phyloP scores from a whole-genome alignment of 2,329 filamentous ascomycete species.

The Lachnellula willkommii region DNA sequence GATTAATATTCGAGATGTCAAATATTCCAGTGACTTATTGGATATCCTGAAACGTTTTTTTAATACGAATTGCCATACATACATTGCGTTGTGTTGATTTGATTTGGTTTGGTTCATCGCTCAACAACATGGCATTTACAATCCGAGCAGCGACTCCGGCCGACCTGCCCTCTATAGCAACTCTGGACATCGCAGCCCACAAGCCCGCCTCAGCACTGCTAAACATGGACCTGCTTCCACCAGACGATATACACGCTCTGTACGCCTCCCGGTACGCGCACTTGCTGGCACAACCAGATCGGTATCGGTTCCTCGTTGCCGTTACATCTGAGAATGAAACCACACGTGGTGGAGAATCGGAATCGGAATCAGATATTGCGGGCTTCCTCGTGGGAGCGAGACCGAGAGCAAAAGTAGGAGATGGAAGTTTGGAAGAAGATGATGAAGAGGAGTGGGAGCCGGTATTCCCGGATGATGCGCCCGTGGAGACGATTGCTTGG shows the following conservation, averaged over 20 bases:
- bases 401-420: not conserved
- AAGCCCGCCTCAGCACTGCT: slow-evolving; percentile 2
- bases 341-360: not conserved
- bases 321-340: slow-evolving; percentile 5
- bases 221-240: slow-evolving; percentile 5
- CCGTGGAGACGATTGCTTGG: slow-evolving; percentile 3
- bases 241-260: slow-evolving; percentile 4
- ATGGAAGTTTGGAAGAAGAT: not conserved
- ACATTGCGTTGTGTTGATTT: not conserved
- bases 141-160: slow-evolving; percentile 1
- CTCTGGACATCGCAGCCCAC: slow-evolving; percentile 8
- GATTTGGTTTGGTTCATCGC: not conserved
- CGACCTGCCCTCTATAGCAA: slow-evolving; percentile 3
- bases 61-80: slow-evolving; percentile 2
- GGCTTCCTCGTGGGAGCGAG: slow-evolving; percentile 5
- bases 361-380: not conserved
- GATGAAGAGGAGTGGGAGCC: not conserved
- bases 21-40: not conserved
- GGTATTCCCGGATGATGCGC: not conserved
- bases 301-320: slow-evolving; percentile 5
- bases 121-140: slow-evolving; percentile 3
- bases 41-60: not conserved
- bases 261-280: slow-evolving; percentile 5
- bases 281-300: not conserved
- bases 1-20: not conserved